Evolutionary conservation across 2,329 filamentous ascomycete species (phyloP), one percentile per base, ranked within the genome.

Genomic region (Fusarium nisikadoi): DNA sequence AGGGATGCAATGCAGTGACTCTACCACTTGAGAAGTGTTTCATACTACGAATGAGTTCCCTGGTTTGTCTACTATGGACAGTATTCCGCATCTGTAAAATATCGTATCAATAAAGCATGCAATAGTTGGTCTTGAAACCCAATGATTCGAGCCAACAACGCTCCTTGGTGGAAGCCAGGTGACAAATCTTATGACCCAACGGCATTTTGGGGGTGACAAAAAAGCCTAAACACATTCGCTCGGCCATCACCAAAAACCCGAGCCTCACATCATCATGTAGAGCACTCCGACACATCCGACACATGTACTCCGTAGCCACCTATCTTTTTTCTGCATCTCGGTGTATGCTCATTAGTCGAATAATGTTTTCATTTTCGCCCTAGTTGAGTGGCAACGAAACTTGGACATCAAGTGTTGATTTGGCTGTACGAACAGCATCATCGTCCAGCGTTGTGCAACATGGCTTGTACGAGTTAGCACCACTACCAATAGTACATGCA

Each of bases 181-280:
- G 14, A n/a, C 16, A 42, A 38, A 19, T 42, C 45, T 67, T 42
- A 33, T 62, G 41, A 67, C 54, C 35, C 45, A 16, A 29, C 31
- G 41, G n/a, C 41, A 68, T 27, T 39, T 38, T 10, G 12, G 25
- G 31, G n/a, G 8, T 33, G 63, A 62, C 41, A 62, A 62, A 47
- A 68, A 68, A 46, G 20, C 8, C 20, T 9, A 25, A 36, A 43
- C 49, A 56, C 13, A 58, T 46, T 13, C 19, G 31, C 64, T 67
- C 64, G 64, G 64, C 31, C 54, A 42, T 25, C 42, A 16, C 13
- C n/a, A 67, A 62, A 53, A 62, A 31, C 25, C 64, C 64, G 64
- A 67, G 46, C 39, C 39, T 39, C 54, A 54, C 31, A 19, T 31
- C 20, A 43, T 42, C 49, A 39, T 20, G 38, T 60, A 38, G n/a